A percentile compares a stretch with the other conserved stretches of the same genome.
Evolutionary conservation across 2,329 filamentous ascomycete species (phyloP).

Genomic region (Neofusicoccum umdonicola): DNA sequence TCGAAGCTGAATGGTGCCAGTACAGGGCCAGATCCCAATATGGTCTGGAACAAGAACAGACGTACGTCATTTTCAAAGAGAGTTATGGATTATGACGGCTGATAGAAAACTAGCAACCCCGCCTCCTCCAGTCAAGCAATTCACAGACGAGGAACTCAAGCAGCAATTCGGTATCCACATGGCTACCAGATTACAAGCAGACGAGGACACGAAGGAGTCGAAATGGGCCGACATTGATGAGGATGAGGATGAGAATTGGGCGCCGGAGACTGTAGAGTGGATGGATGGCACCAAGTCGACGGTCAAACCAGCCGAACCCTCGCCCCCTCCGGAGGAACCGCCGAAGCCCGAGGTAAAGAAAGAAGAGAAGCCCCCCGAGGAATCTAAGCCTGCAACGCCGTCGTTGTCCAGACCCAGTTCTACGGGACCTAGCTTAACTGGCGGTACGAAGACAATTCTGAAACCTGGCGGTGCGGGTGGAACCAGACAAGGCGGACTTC

Average conservation of each 20-base stretch:
- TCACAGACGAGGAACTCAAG: slow-evolving; percentile 80
- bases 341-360: slow-evolving; percentile 19
- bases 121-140: slow-evolving; percentile 71
- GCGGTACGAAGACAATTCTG: slow-evolving; percentile 48
- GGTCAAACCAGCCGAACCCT: slow-evolving; percentile 56
- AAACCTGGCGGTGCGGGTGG: slow-evolving; percentile 44
- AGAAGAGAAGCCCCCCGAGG: slow-evolving; percentile 37
- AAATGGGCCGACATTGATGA: slow-evolving; percentile 92
- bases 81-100: background rate
- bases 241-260: slow-evolving; percentile 78
- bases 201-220: slow-evolving; percentile 69
- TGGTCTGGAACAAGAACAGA: slow-evolving; percentile 87
- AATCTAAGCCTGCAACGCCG: slow-evolving; percentile 29
- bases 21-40: slow-evolving; percentile 66
- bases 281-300: slow-evolving; percentile 83
- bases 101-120: slow-evolving; percentile 51
- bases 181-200: slow-evolving; percentile 72
- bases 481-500: slow-evolving; percentile 55
- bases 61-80: slow-evolving; percentile 52
- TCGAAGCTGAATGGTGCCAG: slow-evolving; percentile 59
- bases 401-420: slow-evolving; percentile 35
- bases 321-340: slow-evolving; percentile 32
- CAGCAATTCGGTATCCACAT: slow-evolving; percentile 85
- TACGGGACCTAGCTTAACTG: slow-evolving; percentile 19
- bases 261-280: slow-evolving; percentile 81